A percentile compares a stretch with the other conserved stretches of the same genome.
Evolutionary conservation across 305 asterid species (phyloP).

Genomic region (Fraxinus ornus): DNA sequence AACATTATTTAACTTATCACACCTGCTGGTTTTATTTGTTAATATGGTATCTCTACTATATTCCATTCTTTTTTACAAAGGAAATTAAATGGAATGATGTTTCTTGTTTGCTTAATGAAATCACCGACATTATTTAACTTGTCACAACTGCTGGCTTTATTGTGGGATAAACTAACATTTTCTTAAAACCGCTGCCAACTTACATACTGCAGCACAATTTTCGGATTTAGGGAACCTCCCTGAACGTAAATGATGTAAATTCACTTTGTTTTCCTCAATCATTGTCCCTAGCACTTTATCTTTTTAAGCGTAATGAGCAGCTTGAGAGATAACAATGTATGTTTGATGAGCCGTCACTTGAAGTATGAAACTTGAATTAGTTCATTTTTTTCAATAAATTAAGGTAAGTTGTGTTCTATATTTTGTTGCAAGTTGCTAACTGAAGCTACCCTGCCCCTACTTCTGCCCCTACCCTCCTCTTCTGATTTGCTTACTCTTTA

Average conservation of each 20-base stretch:
- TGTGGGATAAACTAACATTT: neutral
- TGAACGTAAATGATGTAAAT: neutral
- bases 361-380: neutral
- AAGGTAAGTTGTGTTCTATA: neutral
- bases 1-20: no score
- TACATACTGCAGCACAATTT: neutral
- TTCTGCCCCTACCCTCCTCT: neutral
- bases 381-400: neutral
- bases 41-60: neutral
- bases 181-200: neutral
- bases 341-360: neutral
- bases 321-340: neutral
- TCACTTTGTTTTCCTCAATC: neutral
- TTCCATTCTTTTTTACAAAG: neutral
- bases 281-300: neutral
- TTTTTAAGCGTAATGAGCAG: neutral
- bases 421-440: neutral
- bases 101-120: neutral
- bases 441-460: neutral
- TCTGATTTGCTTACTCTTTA: neutral
- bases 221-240: neutral
- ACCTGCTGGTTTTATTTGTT: neutral
- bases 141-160: neutral
- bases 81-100: neutral
- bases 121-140: neutral